Base-by-base conservation (phyloP, 2,329 filamentous ascomycete species). In the Metarhizium robertsii region DNA sequence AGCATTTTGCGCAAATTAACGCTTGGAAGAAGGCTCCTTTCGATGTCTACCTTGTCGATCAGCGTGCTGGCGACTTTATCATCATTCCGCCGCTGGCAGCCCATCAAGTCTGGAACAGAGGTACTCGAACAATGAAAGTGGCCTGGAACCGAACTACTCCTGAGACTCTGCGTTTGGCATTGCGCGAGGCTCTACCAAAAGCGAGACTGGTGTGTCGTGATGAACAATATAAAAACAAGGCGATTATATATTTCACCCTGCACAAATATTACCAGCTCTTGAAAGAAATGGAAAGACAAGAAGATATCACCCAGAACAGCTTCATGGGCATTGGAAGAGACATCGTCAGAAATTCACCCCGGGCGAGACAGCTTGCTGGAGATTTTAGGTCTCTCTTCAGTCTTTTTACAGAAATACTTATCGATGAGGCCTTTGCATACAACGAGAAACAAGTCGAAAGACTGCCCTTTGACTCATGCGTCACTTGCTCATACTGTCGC, bases 141-240 rank as follows among this genome's bases (percentile, higher is more conserved):
- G 94, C 94, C 0, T 99, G 94, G 94, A 99, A 99, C 68, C 83
- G 94, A 30, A 96, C 90, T 0, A 96, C 92, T 0, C 87, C 88
- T 2, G 91, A 97, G 65, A 97, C 94, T 0, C 78, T 99, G 3
- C 87, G 92, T 60, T 76, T 95, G 68, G 94, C 92, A 0, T 70
- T 97, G 20, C 80, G 85, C 57, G 94, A 97, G 73, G 91, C 92
- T 0, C 77, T 99, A 2, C 91, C 92, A 0, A 90, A 91, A 62
- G 90, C 92, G 10, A 83, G 91, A 13, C 82, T 96, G 62, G 92
- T 97, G 2, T 97, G 94, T 67, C 87, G 94, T 42, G 94, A 99
- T 62, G 94, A 99, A 68, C 92, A 97, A 69, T 99, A 99, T 76
- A 97, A 97, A 69, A 96, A 95, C 73, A 97, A 97, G 69, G 90